Conservation (phyloP, 73 alveolate genomes). For the Symbiodinium natans region DNA sequence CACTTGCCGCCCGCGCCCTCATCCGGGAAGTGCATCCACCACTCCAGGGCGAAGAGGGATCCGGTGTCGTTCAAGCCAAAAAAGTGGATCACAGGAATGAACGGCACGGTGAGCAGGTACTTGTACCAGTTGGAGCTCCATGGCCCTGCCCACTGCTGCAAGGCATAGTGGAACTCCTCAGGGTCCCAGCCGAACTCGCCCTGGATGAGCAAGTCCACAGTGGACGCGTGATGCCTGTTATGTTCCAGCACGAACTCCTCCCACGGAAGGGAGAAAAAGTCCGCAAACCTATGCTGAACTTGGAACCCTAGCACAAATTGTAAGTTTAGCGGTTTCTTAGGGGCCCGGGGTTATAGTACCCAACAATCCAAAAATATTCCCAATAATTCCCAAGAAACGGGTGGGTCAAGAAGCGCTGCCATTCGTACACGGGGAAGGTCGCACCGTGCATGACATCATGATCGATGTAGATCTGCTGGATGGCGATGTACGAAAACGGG, state of each 20-base stretch:
- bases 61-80: slow-evolving; percentile 86
- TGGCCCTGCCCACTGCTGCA: slow-evolving; percentile 78
- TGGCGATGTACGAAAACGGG: slow-evolving; percentile 53
- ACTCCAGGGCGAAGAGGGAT: slow-evolving; percentile 67
- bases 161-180: slow-evolving; percentile 51
- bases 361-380: neutral
- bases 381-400: neutral
- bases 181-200: slow-evolving; percentile 91
- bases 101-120: neutral
- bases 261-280: slow-evolving; percentile 70
- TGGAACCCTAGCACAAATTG: too few species aligned
- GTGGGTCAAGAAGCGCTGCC: neutral
- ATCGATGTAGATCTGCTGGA: slow-evolving; percentile 13
- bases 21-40: slow-evolving; percentile 16
- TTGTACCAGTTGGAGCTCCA: slow-evolving; percentile 59
- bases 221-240: slow-evolving; percentile 41
- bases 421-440: slow-evolving; percentile 46
- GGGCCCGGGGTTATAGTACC: too few species aligned
- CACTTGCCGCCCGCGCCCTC: neutral
- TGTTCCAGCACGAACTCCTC: slow-evolving; percentile 56
- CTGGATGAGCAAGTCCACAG: slow-evolving; percentile 48
- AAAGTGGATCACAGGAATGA: slow-evolving; percentile 28
- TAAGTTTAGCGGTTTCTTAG: too few species aligned
- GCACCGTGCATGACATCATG: slow-evolving; percentile 62
- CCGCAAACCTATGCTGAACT: too few species aligned